These are phyloP conservation scores for Rhynchosporium secalis DNA, from an alignment of 2,329 filamentous ascomycete genomes.

Conservation along the genomic window DNA sequence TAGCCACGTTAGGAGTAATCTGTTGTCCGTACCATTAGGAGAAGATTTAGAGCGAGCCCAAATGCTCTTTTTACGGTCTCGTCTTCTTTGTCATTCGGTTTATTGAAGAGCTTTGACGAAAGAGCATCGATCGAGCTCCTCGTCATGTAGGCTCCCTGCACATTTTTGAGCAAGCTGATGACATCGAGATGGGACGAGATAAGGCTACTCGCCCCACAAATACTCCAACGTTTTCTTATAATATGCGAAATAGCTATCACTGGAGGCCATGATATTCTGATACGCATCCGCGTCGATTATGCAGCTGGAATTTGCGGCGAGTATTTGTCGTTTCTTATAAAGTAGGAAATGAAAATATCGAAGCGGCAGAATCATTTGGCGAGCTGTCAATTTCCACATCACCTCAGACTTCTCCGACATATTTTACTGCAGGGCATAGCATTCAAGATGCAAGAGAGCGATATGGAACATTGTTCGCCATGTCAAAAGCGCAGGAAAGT, in stretches of 20 bases:
- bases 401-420: neutral
- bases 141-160: neutral
- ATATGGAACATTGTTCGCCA: neutral
- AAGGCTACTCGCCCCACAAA: neutral
- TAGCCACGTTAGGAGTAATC: neutral
- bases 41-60: slow-evolving; percentile 12
- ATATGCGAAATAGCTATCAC: neutral
- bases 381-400: neutral
- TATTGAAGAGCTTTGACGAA: neutral
- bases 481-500: neutral
- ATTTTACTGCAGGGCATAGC: neutral
- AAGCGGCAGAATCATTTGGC: neutral
- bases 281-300: neutral
- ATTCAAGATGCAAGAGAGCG: neutral
- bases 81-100: neutral
- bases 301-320: neutral
- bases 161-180: neutral
- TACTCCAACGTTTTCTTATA: neutral
- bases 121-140: neutral
- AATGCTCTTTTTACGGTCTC: slow-evolving; percentile 11
- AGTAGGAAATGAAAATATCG: neutral
- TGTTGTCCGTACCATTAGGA: slow-evolving; percentile 19
- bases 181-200: neutral
- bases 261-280: neutral
- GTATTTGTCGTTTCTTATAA: too few relatives aligned